phyloP scores from a whole-genome alignment of 108 stramenopile species.

The Fragilariopsis cylindrus region DNA sequence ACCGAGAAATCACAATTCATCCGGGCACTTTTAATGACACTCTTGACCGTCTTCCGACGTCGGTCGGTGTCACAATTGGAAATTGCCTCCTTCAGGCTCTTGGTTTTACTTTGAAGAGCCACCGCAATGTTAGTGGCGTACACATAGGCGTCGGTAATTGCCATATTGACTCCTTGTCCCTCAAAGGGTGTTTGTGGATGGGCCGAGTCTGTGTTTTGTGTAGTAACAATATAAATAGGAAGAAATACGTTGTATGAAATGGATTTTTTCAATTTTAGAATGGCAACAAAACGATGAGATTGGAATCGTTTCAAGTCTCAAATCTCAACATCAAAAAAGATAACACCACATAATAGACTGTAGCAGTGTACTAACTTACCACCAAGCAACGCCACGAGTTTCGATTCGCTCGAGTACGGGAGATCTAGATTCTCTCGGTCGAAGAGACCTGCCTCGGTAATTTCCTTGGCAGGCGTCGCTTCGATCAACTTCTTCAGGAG shows the following conservation, averaged over 20 bases:
- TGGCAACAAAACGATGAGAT: neutral
- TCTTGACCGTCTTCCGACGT: neutral
- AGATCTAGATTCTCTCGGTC: constrained; percentile 27
- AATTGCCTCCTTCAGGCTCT: neutral
- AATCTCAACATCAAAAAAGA: neutral
- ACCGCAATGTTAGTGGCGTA: constrained; percentile 11
- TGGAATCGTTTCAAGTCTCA: neutral
- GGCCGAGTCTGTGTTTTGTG: constrained; percentile 13
- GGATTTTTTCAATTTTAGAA: neutral
- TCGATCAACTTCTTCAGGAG: constrained; percentile 12
- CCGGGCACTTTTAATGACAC: neutral
- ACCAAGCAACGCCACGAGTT: constrained; percentile 31
- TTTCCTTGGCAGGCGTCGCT: constrained; percentile 23
- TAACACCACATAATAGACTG: neutral
- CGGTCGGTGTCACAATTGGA: neutral
- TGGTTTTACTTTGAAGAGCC: neutral
- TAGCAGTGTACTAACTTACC: neutral
- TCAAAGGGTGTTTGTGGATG: constrained; percentile 36
- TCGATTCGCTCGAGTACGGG: constrained; percentile 16
- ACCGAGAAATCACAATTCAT: neutral
- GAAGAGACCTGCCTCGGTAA: constrained; percentile 34
- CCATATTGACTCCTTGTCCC: constrained; percentile 39
- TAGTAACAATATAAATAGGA: neutral
- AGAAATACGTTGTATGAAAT: neutral
- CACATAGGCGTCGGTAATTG: constrained; percentile 34